These are phyloP conservation scores for Tolypocladium guangdongense DNA, from an alignment of 2,329 filamentous ascomycete species.

Conservation along the genomic window DNA sequence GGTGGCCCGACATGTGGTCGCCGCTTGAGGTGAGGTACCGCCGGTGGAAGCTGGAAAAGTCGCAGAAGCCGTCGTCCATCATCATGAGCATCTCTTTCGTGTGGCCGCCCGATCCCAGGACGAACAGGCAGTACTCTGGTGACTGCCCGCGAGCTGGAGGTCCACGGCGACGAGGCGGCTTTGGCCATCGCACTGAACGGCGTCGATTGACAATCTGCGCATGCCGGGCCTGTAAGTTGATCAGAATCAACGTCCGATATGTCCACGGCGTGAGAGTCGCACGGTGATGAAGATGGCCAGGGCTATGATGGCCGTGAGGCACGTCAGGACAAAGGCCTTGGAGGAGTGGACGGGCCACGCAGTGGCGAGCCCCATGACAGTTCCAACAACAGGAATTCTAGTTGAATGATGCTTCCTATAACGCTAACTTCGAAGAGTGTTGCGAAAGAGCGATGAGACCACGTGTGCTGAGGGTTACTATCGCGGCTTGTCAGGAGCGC, in stretches of 20 bases:
- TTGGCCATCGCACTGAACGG: conserved; percentile 8
- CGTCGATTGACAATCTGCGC: conserved; percentile 14
- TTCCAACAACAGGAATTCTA: too few species aligned
- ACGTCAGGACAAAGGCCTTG: conserved; percentile 2
- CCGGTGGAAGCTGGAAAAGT: conserved; percentile 47
- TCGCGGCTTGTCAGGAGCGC: too few species aligned
- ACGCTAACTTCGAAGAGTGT: not conserved
- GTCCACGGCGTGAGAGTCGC: conserved; percentile 1
- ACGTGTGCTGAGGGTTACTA: not conserved
- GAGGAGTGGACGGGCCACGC: not conserved
- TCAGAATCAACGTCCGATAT: not conserved
- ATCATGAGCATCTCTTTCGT: conserved; percentile 91
- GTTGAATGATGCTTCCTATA: not conserved
- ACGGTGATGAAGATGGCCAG: conserved; percentile 20
- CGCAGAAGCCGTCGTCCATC: conserved; percentile 49
- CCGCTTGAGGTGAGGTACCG: conserved; percentile 75
- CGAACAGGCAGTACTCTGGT: conserved; percentile 54
- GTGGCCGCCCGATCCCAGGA: conserved; percentile 89
- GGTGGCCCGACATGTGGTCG: conserved; percentile 54
- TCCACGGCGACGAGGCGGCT: not conserved
- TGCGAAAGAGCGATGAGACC: not conserved
- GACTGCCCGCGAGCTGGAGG: not conserved
- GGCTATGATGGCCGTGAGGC: conserved; percentile 9
- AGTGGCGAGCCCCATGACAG: not conserved
- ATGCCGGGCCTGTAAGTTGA: conserved; percentile 15